Evolutionary conservation across 148 eudicot species (phyloP).

Genomic region (Heliamphora exappendiculata): DNA sequence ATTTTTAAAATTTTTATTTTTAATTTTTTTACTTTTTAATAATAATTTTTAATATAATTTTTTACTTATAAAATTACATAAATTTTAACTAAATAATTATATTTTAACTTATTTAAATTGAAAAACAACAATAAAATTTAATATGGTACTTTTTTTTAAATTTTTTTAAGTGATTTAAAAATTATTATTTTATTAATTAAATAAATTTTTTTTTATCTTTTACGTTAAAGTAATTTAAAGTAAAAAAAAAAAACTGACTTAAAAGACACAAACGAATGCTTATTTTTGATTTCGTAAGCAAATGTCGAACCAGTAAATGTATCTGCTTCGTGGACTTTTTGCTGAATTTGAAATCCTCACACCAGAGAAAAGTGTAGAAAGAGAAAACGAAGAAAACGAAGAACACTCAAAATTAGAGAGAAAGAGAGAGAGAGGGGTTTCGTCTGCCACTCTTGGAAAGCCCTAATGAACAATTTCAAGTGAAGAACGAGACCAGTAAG

Average conservation of each 20-base stretch:
- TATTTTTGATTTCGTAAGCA: no score
- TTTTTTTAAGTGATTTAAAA: no score
- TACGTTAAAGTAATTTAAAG: neutral
- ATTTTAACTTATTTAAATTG: no score
- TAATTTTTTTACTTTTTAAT: no score
- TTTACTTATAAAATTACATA: neutral
- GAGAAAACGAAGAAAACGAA: neutral
- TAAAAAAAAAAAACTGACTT: neutral
- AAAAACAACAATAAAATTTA: no score
- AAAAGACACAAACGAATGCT: no score
- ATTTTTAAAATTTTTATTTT: no score
- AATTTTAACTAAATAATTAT: no score
- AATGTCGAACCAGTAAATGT: neutral
- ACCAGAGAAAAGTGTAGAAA: neutral
- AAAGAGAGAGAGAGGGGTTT: neutral
- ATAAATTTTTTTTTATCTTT: no score
- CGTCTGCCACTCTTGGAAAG: neutral
- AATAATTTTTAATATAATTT: neutral
- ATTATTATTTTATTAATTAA: no score
- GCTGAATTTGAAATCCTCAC: constrained; percentile 3
- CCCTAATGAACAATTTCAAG: neutral
- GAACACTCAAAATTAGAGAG: neutral
- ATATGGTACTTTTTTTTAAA: no score
- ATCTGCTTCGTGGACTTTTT: constrained; percentile 15
- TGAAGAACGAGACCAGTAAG: neutral